Base-by-base conservation (phyloP, 305 asterid species). In the Fraxinus baroniana region DNA sequence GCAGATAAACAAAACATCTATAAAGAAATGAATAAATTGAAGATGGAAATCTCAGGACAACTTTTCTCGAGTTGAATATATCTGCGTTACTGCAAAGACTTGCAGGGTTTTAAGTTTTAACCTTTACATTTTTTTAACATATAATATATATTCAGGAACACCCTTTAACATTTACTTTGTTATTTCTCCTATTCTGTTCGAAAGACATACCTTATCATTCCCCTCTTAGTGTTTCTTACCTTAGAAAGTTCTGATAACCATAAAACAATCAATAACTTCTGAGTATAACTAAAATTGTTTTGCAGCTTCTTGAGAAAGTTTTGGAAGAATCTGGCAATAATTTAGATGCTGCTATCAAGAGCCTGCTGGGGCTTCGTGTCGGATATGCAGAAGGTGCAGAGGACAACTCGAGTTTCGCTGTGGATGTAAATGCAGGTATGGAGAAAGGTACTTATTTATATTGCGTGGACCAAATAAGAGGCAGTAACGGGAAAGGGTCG, bases 241-340 rank as follows among this genome's bases (percentile, higher is more conserved):
- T 26, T 10, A 68, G 26, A n/a, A 30, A 26, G 0, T 12, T 30
- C 20, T 28, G 73, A 68, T 12, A 68, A 13, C 75, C 74, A 28
- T 28, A 24, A 26, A 52, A 72, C 28, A 37, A 46, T 37, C 2
- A 20, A 28, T 13, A 35, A 20, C 55, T 72, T 30, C 75, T 84
- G 73, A 84, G 75, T 9, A 37, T 26, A 41, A 72, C 73, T 17
- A 12, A 6, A 72, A 39, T 7, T 49, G 24, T 7, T 32, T 77
- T 88, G 82, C 89, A 95, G 98, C 74, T 91, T 81, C 87, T 93
- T 76, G 93, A 85, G 89, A 90, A 89, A 76, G 92, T 87, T 22
- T 74, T 92, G 68, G 91, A 87, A 78, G 93, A 90, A 80, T 85
- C 90, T 71, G 89, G 91, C 26, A 77, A 90, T 73, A 90, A 92